phyloP scores from a whole-genome alignment of 192 early-diverging fungal genomes.

The Entomortierella parvispora region DNA sequence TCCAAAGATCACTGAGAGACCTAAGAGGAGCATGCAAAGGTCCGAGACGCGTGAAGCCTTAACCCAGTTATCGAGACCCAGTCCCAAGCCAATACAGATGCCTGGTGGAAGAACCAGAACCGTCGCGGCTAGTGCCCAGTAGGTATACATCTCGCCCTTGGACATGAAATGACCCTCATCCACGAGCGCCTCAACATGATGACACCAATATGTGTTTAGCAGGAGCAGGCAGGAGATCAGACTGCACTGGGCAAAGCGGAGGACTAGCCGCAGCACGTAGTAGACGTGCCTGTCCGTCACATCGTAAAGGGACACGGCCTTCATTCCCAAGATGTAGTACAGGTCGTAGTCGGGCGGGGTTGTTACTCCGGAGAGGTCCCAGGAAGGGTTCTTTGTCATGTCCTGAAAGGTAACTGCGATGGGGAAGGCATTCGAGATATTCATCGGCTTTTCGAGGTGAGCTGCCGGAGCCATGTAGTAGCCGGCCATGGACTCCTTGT shows the following conservation, averaged over 20 bases:
- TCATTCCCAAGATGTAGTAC: conserved; percentile 32
- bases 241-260: conserved; percentile 16
- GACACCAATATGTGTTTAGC: conserved; percentile 47
- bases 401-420: conserved; percentile 17
- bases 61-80: neutral
- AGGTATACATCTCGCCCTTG: conserved; percentile 33
- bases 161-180: conserved; percentile 52
- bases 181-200: conserved; percentile 39
- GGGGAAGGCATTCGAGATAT: neutral
- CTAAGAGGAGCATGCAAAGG: conserved; percentile 6
- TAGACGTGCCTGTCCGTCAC: neutral
- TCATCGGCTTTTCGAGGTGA: no score
- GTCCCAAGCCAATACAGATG: neutral
- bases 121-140: conserved; percentile 15
- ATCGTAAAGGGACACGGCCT: conserved; percentile 17
- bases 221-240: conserved; percentile 30
- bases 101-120: conserved; percentile 13
- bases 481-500: conserved; percentile 38
- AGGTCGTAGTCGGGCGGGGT: neutral
- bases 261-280: conserved; percentile 7
- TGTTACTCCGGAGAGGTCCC: neutral
- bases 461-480: conserved; percentile 12
- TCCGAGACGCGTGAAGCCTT: conserved; percentile 1
- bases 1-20: conserved; percentile 11
- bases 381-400: neutral